These are phyloP conservation scores for Fraxinus velutina DNA, from an alignment of 305 asterid genomes.

Conservation along the genomic window DNA sequence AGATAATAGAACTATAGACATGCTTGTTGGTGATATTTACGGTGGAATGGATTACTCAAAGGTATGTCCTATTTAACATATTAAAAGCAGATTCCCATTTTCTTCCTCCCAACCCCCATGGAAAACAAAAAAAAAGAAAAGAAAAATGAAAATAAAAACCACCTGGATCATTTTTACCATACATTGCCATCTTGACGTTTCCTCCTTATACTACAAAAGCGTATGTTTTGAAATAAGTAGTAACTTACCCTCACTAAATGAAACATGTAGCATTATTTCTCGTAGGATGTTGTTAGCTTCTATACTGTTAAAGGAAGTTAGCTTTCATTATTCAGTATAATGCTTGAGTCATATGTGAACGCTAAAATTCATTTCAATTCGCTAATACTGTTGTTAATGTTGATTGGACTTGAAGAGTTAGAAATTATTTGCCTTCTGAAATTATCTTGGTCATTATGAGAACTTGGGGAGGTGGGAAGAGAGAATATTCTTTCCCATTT, in stretches of 20 bases:
- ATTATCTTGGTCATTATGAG: neutral
- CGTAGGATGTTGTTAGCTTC: neutral
- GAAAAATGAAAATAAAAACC: neutral
- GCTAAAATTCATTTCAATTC: neutral
- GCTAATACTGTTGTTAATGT: neutral
- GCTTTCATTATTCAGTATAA: neutral
- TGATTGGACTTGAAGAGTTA: neutral
- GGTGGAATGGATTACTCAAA: slow-evolving; percentile 96
- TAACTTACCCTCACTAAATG: neutral
- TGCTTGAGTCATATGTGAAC: neutral
- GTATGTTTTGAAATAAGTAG: slow-evolving; percentile 3
- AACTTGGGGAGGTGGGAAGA: neutral
- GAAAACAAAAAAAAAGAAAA: neutral
- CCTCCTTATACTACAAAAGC: neutral
- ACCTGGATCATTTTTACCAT: slow-evolving; percentile 11
- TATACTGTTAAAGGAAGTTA: neutral
- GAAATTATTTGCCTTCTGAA: neutral
- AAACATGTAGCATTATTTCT: neutral
- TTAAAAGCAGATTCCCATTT: neutral
- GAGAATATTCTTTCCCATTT: neutral
- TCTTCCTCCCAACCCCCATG: neutral
- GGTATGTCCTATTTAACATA: slow-evolving; percentile 34
- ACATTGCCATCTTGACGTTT: neutral
- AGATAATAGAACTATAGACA: slow-evolving; percentile 83
- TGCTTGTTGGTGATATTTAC: slow-evolving; percentile 97